Evolutionary conservation across 768 basidiomycete species (phyloP).

Genomic region (Leccinum uliginosum): DNA sequence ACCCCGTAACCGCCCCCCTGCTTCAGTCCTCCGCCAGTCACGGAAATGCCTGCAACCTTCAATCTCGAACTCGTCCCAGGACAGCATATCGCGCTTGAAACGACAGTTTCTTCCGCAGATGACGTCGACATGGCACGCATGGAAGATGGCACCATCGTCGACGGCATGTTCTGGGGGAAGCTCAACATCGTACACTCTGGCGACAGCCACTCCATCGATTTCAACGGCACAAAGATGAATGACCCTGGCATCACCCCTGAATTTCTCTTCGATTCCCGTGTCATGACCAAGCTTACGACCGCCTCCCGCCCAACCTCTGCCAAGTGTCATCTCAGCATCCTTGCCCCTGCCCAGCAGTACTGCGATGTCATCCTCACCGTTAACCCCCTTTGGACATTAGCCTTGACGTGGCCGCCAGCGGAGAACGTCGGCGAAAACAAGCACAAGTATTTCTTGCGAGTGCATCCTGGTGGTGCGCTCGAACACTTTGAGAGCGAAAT

Average conservation of each 20-base stretch:
- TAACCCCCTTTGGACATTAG: slow-evolving; percentile 70
- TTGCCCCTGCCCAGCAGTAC: slow-evolving; percentile 71
- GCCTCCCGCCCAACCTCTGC: slow-evolving; percentile 73
- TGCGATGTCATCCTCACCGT: slow-evolving; percentile 74
- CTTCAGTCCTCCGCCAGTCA: slow-evolving; percentile 59
- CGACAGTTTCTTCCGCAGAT: slow-evolving; percentile 68
- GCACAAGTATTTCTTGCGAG: slow-evolving; percentile 78
- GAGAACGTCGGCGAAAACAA: slow-evolving; percentile 65
- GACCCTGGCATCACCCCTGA: slow-evolving; percentile 63
- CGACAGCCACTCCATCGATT: slow-evolving; percentile 77
- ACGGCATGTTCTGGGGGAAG: slow-evolving; percentile 86
- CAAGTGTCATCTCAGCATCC: slow-evolving; percentile 70
- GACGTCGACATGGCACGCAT: slow-evolving; percentile 89
- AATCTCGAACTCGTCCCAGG: slow-evolving; percentile 77
- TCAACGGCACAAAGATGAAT: slow-evolving; percentile 70
- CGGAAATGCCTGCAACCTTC: slow-evolving; percentile 85
- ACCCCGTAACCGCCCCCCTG: neutral
- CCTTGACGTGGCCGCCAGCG: slow-evolving; percentile 74
- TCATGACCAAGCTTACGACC: slow-evolving; percentile 71
- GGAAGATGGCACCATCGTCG: slow-evolving; percentile 85
- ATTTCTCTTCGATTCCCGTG: slow-evolving; percentile 70
- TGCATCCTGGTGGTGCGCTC: slow-evolving; percentile 79
- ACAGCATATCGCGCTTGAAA: slow-evolving; percentile 76
- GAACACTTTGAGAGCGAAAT: slow-evolving; percentile 85
- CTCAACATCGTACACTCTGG: slow-evolving; percentile 76